Percentiles rank a stretch among this genome's conserved stretches.
Evolutionary conservation across 148 eudicot species (phyloP).

Genomic region (Suaeda aralocaspica): DNA sequence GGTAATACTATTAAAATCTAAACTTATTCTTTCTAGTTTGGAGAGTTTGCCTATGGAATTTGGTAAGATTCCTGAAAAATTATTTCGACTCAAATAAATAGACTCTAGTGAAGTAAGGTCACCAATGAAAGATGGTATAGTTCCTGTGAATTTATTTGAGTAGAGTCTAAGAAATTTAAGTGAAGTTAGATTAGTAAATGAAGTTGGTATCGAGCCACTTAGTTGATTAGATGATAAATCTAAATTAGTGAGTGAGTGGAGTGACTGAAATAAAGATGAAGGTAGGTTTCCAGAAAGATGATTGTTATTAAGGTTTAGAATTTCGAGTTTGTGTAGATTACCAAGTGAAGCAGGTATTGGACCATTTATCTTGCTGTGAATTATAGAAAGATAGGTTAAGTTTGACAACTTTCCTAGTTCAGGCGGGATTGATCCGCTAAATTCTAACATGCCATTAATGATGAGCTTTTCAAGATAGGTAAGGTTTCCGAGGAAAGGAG

Average conservation of each 20-base stretch:
- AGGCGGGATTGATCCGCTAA: conserved; percentile 47
- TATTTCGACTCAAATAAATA: neutral
- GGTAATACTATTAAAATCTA: neutral
- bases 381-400: conserved; percentile 36
- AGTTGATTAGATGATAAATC: neutral
- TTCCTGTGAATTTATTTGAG: neutral
- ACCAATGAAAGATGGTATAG: neutral
- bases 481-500: conserved; percentile 59
- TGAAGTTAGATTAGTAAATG: neutral
- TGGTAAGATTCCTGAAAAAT: conserved; percentile 28
- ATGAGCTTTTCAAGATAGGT: conserved; percentile 42
- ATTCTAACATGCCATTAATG: conserved; percentile 43
- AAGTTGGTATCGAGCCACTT: neutral
- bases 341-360: conserved; percentile 42
- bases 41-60: conserved; percentile 14
- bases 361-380: conserved; percentile 49
- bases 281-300: conserved; percentile 25
- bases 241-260: neutral
- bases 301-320: conserved; percentile 35
- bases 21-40: neutral
- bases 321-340: conserved; percentile 34
- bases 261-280: neutral
- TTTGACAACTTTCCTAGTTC: conserved; percentile 42
- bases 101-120: neutral
- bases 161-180: neutral